A percentile compares a stretch with the other conserved stretches of the same genome.
These are phyloP conservation scores for Penicillium sclerotiorum DNA, from an alignment of 2,329 filamentous ascomycete species.

Conservation along the genomic window DNA sequence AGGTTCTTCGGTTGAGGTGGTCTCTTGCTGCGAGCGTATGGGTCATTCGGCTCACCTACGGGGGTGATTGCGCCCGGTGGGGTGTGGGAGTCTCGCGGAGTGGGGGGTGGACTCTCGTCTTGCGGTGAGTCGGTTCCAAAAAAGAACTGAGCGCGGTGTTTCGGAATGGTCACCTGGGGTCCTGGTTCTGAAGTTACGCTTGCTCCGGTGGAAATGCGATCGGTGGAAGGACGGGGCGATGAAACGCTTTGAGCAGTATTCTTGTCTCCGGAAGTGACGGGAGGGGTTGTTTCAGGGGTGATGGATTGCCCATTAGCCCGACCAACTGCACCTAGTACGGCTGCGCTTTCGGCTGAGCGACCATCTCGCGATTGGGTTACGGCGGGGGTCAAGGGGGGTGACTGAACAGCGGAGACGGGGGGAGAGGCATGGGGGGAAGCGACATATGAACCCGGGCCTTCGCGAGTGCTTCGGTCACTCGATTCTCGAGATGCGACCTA, in stretches of 20 bases:
- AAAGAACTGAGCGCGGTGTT: constrained; percentile 57
- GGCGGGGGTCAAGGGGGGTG: constrained; percentile 85
- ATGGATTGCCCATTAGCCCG: constrained; percentile 42
- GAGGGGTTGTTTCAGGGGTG: constrained; percentile 59
- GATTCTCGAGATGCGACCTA: constrained; percentile 56
- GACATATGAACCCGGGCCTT: constrained; percentile 64
- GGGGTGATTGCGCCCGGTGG: constrained; percentile 78
- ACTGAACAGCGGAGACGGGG: constrained; percentile 72
- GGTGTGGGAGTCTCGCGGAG: constrained; percentile 51
- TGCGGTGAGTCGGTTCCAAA: constrained; percentile 63
- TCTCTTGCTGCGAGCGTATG: constrained; percentile 81
- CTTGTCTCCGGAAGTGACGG: constrained; percentile 43
- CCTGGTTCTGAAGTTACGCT: constrained; percentile 48
- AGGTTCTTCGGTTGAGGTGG: constrained; percentile 68
- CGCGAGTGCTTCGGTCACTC: constrained; percentile 60
- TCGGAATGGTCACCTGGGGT: constrained; percentile 48
- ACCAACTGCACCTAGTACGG: constrained; percentile 35
- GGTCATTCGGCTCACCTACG: constrained; percentile 77
- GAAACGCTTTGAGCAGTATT: constrained; percentile 37
- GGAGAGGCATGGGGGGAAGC: constrained; percentile 70
- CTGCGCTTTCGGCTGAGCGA: constrained; percentile 37
- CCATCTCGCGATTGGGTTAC: constrained; percentile 67
- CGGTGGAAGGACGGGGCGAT: constrained; percentile 45
- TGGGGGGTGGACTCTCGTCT: constrained; percentile 66
- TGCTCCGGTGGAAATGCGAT: constrained; percentile 44